A percentile compares a stretch with the other conserved stretches of the same genome.
These are phyloP conservation scores for Thraustotheca clavata DNA, from an alignment of 352 stramenopile genomes.

Conservation along the genomic window DNA sequence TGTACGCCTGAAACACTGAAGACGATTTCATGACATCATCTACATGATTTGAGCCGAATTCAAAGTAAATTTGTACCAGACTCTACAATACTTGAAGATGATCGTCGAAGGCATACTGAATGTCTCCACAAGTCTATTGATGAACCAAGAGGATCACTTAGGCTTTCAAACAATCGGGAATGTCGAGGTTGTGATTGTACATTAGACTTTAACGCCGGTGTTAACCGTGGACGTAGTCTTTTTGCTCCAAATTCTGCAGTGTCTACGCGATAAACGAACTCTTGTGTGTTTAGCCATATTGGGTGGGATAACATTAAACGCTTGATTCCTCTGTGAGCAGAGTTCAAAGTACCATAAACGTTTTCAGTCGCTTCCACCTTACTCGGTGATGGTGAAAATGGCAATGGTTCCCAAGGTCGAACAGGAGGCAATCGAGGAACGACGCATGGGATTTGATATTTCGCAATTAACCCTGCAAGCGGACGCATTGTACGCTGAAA, in stretches of 20 bases:
- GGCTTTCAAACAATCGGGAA: background rate
- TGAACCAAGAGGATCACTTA: background rate
- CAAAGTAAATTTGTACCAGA: background rate
- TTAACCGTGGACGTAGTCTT: background rate
- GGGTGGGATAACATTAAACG: background rate
- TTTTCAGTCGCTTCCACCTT: background rate
- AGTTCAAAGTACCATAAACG: background rate
- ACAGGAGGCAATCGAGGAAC: background rate
- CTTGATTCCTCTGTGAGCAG: too few relatives aligned
- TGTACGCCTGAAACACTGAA: background rate
- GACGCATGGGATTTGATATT: background rate
- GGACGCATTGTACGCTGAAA: background rate
- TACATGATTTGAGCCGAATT: background rate
- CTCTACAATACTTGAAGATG: background rate
- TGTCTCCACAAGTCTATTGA: background rate
- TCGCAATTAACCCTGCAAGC: background rate
- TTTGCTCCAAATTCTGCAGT: background rate
- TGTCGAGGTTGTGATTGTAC: background rate
- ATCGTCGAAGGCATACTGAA: background rate
- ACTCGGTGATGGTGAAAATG: background rate
- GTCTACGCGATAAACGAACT: background rate
- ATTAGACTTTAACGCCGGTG: background rate
- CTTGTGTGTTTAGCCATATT: background rate
- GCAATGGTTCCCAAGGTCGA: background rate
- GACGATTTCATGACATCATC: background rate